These are phyloP conservation scores for Phanerochaete carnosa DNA, from an alignment of 768 basidiomycete species.

Conservation along the genomic window DNA sequence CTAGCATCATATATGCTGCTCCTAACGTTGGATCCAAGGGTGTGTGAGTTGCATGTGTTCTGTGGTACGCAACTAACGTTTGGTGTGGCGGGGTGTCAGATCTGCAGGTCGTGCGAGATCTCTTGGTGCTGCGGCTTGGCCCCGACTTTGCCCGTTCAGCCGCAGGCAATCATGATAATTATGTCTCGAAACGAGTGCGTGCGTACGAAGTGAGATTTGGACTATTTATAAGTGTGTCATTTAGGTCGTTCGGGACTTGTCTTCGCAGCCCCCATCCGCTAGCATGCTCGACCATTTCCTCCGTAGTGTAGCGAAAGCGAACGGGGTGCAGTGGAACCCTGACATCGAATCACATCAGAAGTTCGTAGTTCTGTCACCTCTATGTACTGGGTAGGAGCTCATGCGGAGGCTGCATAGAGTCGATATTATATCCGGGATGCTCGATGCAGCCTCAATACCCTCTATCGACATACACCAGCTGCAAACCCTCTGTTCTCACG, in stretches of 20 bases:
- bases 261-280: constrained; percentile 52
- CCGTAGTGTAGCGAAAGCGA: constrained; percentile 46
- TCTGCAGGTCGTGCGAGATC: constrained; percentile 48
- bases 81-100: constrained; percentile 36
- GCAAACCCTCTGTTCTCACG: constrained; percentile 55
- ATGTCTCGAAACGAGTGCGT: constrained; percentile 51
- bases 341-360: constrained; percentile 59
- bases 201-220: background rate
- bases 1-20: constrained; percentile 63
- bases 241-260: constrained; percentile 51
- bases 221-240: background rate
- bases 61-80: background rate
- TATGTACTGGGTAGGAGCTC: background rate
- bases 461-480: constrained; percentile 55
- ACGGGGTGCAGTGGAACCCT: constrained; percentile 59
- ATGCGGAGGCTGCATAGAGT: constrained; percentile 36
- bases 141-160: constrained; percentile 55
- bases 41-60: constrained; percentile 20
- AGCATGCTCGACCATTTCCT: constrained; percentile 55
- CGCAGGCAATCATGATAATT: constrained; percentile 43
- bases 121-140: constrained; percentile 55
- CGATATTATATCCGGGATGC: constrained; percentile 53
- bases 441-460: constrained; percentile 47
- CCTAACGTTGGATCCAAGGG: constrained; percentile 58
- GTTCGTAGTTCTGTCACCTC: constrained; percentile 34